phyloP scores from a whole-genome alignment of 208 protist species.

The Blastocrithidia nonstop region DNA sequence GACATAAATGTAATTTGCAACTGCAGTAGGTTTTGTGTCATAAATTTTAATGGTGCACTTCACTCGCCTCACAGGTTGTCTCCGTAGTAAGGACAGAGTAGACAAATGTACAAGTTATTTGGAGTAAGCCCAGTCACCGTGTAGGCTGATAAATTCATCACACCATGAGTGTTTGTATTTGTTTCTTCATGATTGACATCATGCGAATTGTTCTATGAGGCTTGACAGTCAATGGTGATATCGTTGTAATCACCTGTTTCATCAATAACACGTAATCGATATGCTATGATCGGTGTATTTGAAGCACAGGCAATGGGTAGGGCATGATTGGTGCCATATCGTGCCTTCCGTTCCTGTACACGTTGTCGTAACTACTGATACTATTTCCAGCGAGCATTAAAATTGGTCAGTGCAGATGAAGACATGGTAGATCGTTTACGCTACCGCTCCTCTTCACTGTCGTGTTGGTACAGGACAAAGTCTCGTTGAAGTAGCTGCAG shows the following conservation, averaged over 20 bases:
- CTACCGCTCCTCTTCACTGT: too few species aligned
- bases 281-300: conserved; percentile 42
- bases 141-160: conserved; percentile 12
- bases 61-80: conserved; percentile 58
- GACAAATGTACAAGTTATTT: conserved; percentile 77
- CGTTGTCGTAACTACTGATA: too few species aligned
- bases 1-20: conserved; percentile 77
- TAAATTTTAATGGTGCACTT: conserved; percentile 70
- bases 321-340: conserved; percentile 26
- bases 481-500: too few species aligned
- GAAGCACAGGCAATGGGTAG: conserved; percentile 29
- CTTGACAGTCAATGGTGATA: conserved; percentile 20
- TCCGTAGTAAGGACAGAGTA: conserved; percentile 72
- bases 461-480: too few species aligned
- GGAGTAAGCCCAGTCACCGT: conserved; percentile 52
- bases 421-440: conserved; percentile 11
- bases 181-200: not conserved
- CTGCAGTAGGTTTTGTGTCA: conserved; percentile 86
- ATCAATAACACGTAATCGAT: conserved; percentile 58
- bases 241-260: conserved; percentile 43
- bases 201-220: too few species aligned
- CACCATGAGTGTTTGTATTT: conserved; percentile 9
- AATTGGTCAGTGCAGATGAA: conserved; percentile 39
- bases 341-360: conserved; percentile 9
- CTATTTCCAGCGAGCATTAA: too few species aligned